These are phyloP conservation scores for Ceratocystis papillata DNA, from an alignment of 2,329 filamentous ascomycete genomes.

Conservation along the genomic window DNA sequence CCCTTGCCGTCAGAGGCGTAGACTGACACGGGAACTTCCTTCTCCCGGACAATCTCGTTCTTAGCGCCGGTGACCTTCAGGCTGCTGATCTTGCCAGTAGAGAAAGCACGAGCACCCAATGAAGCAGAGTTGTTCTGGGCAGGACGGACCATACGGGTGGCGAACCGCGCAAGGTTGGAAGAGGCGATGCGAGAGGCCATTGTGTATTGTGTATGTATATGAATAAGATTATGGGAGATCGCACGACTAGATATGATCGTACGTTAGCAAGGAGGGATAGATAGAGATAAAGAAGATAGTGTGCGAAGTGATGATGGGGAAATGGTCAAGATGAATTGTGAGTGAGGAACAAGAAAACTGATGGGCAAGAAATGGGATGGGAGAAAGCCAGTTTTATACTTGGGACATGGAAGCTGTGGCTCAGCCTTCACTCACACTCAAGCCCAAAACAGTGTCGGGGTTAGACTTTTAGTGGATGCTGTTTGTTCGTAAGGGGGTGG, in stretches of 20 bases:
- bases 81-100: slow-evolving; percentile 12
- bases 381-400: slow-evolving; percentile 20
- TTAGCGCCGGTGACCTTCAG: slow-evolving; percentile 31
- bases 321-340: slow-evolving; percentile 4
- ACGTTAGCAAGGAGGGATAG: neutral
- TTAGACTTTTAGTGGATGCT: slow-evolving; percentile 6
- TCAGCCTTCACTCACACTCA: slow-evolving; percentile 1
- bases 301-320: neutral
- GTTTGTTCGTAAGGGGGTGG: slow-evolving; percentile 14
- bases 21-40: slow-evolving; percentile 46
- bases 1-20: slow-evolving; percentile 42
- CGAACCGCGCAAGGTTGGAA: slow-evolving; percentile 28
- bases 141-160: slow-evolving; percentile 29
- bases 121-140: slow-evolving; percentile 30
- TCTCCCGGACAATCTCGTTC: slow-evolving; percentile 46
- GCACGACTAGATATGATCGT: slow-evolving; percentile 2
- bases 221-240: slow-evolving; percentile 26
- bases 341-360: slow-evolving; percentile 1
- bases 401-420: neutral
- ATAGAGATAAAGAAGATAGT: neutral
- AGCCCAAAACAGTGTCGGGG: slow-evolving; percentile 5
- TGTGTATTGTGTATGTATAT: slow-evolving; percentile 21
- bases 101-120: slow-evolving; percentile 20
- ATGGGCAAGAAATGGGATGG: slow-evolving; percentile 22
- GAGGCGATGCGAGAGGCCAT: slow-evolving; percentile 30